Evolutionary conservation across 2,329 filamentous ascomycete genomes (phyloP), one percentile per base, ranked within the genome.

Genomic region (Ophiostoma australiae): DNA sequence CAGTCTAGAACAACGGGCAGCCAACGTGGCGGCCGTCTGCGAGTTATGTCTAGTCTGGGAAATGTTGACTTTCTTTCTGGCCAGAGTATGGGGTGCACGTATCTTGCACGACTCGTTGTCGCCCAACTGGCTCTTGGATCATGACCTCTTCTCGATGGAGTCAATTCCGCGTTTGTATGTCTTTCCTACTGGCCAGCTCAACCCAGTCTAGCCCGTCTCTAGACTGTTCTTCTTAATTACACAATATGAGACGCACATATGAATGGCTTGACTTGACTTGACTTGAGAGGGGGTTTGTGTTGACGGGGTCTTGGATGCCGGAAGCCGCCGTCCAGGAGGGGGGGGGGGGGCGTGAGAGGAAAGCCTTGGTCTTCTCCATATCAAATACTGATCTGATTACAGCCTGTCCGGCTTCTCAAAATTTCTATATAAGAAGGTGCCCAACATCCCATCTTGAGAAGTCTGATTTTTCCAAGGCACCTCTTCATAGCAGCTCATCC

Each of bases 181-280:
- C 52, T 55, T 23, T 58, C 5, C 52, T 3, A 8, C 6, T 58
- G n/a, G n/a, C 4, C 52, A 58, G 8, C 52, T 27, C 52, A 27
- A 17, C 52, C 52, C n/a, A 58, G 27, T 27, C 52, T 27, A 48
- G 17, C 15, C 44, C 15, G 7, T 4, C 44, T 48, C 44, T 20
- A 48, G 44, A 48, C 44, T n/a, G 7, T 15, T 48, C n/a, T 48
- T 8, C 44, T 20, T 17, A n/a, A 8, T 48, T 11, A 15, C 23
- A 15, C 52, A 58, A 58, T 58, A 58, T 58, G 52, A 58, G n/a
- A 58, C 52, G 52, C 31, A 58, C n/a, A 58, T 2, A 58, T 23
- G 23, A n/a, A n/a, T n/a, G n/a, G n/a, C n/a, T n/a, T n/a, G n/a
- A n/a, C 11, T 13, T 23, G 4, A 27, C 23, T 58, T 52, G 20